Conservation (phyloP, 2,329 filamentous ascomycete species). For the Fusarium pininemorale region DNA sequence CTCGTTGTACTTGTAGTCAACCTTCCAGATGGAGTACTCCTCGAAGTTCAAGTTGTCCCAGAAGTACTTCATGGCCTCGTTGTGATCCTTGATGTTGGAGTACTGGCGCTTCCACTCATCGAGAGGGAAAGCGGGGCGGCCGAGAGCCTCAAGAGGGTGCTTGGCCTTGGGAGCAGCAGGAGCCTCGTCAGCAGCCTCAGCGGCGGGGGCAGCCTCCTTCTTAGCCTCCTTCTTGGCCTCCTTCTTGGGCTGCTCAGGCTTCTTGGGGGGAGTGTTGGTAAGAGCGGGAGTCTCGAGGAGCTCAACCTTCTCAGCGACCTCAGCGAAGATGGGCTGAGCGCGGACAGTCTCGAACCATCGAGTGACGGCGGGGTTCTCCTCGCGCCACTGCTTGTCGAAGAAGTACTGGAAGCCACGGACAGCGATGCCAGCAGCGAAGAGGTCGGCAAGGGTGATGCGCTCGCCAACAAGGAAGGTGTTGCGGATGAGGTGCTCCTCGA, state of each 20-base stretch:
- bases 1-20: constrained; percentile 99
- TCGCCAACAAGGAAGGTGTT: constrained; percentile 99
- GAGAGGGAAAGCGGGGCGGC: constrained; percentile 80
- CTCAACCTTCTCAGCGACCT: constrained; percentile 77
- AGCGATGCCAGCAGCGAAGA: constrained; percentile 83
- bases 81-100: constrained; percentile 90
- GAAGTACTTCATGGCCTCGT: constrained; percentile 91
- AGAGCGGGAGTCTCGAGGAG: constrained; percentile 85
- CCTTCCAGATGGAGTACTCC: constrained; percentile 94
- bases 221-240: constrained; percentile 71
- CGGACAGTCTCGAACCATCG: constrained; percentile 96
- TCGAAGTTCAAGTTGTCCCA: constrained; percentile 95
- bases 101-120: constrained; percentile 99
- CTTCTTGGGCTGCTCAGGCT: constrained; percentile 76
- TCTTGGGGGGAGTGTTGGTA: constrained; percentile 76
- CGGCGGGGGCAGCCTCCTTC: constrained; percentile 48
- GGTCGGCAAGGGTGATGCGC: constrained; percentile 94
- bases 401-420: constrained; percentile 92
- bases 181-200: constrained; percentile 50
- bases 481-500: constrained; percentile 88
- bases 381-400: constrained; percentile 90
- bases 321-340: constrained; percentile 91
- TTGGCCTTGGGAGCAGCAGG: constrained; percentile 84
- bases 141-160: constrained; percentile 89
- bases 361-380: constrained; percentile 82